Evolutionary conservation across 75 land plant species (phyloP).

Genomic region (Sequoiadendron giganteum): DNA sequence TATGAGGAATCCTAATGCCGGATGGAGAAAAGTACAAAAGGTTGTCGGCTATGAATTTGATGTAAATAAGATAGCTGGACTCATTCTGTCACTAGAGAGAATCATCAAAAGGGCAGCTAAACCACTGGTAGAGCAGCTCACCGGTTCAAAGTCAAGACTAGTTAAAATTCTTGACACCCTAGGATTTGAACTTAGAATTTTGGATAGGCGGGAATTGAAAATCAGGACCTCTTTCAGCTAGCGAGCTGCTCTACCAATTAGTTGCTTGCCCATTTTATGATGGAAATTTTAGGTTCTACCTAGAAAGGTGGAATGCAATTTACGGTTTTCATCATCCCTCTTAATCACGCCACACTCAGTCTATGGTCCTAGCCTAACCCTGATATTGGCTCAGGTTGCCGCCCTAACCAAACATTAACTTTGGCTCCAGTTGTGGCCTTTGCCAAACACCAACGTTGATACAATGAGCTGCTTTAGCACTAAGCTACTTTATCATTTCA

Average conservation of each 20-base stretch:
- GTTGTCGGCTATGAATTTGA: background rate
- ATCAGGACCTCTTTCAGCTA: background rate
- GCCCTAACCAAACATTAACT: background rate
- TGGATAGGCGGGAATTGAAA: background rate
- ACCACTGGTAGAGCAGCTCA: background rate
- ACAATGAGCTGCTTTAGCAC: background rate
- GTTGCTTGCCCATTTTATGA: background rate
- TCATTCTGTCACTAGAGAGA: background rate
- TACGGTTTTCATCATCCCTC: background rate
- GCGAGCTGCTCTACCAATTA: background rate
- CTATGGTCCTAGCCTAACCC: background rate
- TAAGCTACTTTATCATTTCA: background rate
- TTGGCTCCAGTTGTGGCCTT: background rate
- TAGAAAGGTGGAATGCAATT: background rate
- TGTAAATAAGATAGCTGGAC: background rate
- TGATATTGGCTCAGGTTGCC: background rate
- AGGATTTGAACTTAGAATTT: background rate
- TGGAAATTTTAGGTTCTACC: background rate
- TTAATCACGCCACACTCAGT: background rate
- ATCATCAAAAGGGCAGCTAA: background rate
- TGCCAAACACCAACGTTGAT: background rate
- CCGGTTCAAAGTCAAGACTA: background rate
- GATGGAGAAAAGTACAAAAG: background rate
- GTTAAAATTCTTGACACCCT: background rate
- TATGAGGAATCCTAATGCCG: background rate